Base-by-base conservation (phyloP, 2,329 filamentous ascomycete species). In the Colletotrichum sojae region DNA sequence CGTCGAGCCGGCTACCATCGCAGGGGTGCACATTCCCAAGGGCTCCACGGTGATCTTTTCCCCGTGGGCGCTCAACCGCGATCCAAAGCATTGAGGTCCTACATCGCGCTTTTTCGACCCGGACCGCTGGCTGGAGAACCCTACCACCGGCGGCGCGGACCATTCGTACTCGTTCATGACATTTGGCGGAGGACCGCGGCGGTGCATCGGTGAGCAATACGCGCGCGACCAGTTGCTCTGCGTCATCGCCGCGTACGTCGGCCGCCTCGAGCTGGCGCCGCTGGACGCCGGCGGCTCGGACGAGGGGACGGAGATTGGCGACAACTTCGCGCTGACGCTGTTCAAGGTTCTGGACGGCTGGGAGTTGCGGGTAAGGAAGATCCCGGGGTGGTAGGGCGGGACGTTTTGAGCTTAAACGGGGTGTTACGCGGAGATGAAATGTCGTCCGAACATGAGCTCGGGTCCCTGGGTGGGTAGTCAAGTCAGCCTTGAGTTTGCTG, bases 1-100 rank as follows among this genome's bases (percentile, higher is more conserved):
- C 20, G 18, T 49, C n/a, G 20, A 49, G 46, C 43, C 40, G 4
- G 80, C 83, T 62, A 73, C 67, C 6, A 73, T 85, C 1, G 80
- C 78, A 2, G 76, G 76, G 1, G 83, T 82, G 74, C 73, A 76
- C 46, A 75, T 85, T 0, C 83, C 83, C 2, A 78, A 66, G 8
- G 48, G 48, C 20, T 80, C 82, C 8, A 84, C 82, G 5, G 78
- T 82, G 22, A 73, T 84, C 51, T 81, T 83, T 69, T 74, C 84
- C 3, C 73, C 82, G 6, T 77, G 81, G 64, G 83, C 82, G 67
- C 73, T 77, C 13, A 81, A 82, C 74, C 82, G 83, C 72, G 77
- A 78, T 16, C 71, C 80, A 6, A 76, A 78, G 6, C 74, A 73
- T 65, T 83, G 81, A 81, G 81, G 82, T 18, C 75, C 78, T 0